phyloP scores from a whole-genome alignment of 2,329 filamentous ascomycete genomes.

The Fusarium agapanthi region DNA sequence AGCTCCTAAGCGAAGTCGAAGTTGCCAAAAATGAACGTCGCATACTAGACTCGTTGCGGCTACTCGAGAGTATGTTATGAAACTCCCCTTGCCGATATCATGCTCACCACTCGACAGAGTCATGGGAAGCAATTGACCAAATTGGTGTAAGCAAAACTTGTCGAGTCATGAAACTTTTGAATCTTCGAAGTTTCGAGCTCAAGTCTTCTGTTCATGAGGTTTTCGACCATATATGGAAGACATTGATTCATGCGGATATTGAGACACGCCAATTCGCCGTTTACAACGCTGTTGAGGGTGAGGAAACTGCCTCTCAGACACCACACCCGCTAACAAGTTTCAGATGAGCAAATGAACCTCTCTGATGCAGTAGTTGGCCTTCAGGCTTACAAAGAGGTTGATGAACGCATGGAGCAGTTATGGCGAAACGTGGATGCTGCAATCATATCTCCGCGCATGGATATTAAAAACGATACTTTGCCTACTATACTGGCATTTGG shows the following conservation, averaged over 20 bases:
- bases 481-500: constrained; percentile 54
- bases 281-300: constrained; percentile 60
- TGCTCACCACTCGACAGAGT: constrained; percentile 51
- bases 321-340: constrained; percentile 24
- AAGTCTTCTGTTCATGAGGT: constrained; percentile 72
- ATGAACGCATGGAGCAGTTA: constrained; percentile 66
- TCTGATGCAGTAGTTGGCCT: constrained; percentile 64
- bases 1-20: constrained; percentile 70
- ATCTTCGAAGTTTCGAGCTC: constrained; percentile 71
- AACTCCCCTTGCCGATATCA: background rate
- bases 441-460: constrained; percentile 68
- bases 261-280: constrained; percentile 65
- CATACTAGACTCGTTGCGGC: constrained; percentile 64
- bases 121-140: constrained; percentile 65
- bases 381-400: constrained; percentile 67
- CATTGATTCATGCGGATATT: constrained; percentile 70
- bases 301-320: background rate
- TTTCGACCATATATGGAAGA: constrained; percentile 75
- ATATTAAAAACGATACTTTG: constrained; percentile 46
- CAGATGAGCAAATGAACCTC: constrained; percentile 62
- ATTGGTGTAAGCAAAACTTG: constrained; percentile 70
- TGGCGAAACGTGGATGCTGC: constrained; percentile 70
- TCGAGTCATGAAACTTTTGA: constrained; percentile 71
- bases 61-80: constrained; percentile 61
- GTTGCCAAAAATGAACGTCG: constrained; percentile 61